Evolutionary conservation across 257 asterid genomes (phyloP).

Genomic region (Eucommia ulmoides): DNA sequence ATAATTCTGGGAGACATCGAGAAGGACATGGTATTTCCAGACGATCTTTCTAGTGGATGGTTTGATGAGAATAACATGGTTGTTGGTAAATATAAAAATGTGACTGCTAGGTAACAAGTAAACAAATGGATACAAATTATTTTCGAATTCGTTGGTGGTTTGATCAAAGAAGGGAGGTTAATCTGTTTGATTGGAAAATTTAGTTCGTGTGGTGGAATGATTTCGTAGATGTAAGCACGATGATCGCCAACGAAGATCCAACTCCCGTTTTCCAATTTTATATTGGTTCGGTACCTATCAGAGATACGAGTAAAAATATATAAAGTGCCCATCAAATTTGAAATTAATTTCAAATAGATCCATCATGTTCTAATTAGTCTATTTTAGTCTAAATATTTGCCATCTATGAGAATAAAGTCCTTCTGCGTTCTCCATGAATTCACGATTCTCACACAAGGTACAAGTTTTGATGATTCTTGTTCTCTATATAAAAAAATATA

Average conservation of each 20-base stretch:
- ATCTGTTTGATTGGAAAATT: conserved; percentile 23
- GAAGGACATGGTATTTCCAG: conserved; percentile 40
- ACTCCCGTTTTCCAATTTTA: conserved; percentile 44
- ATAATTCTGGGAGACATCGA: conserved; percentile 63
- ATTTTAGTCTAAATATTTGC: too few species aligned
- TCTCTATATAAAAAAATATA: too few species aligned
- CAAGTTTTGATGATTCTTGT: conserved; percentile 30
- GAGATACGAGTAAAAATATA: too few species aligned
- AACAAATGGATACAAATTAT: conserved; percentile 75
- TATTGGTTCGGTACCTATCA: conserved; percentile 49
- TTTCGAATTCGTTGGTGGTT: conserved; percentile 43
- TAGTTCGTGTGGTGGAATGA: conserved; percentile 39
- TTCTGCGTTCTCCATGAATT: conserved; percentile 30
- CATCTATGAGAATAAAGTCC: conserved; percentile 49
- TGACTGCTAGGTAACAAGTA: conserved; percentile 79
- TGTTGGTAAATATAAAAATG: conserved; percentile 61
- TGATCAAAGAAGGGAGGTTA: conserved; percentile 43
- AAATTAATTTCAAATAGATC: not conserved
- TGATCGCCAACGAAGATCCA: conserved; percentile 67
- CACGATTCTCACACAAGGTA: conserved; percentile 21
- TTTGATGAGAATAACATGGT: conserved; percentile 46
- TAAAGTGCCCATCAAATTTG: not conserved
- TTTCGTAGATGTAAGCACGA: conserved; percentile 46
- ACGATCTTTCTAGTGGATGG: conserved; percentile 44
- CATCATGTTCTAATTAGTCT: too few species aligned